Evolutionary conservation across 2,329 filamentous ascomycete species (phyloP).

Genomic region (Fusarium sp.): DNA sequence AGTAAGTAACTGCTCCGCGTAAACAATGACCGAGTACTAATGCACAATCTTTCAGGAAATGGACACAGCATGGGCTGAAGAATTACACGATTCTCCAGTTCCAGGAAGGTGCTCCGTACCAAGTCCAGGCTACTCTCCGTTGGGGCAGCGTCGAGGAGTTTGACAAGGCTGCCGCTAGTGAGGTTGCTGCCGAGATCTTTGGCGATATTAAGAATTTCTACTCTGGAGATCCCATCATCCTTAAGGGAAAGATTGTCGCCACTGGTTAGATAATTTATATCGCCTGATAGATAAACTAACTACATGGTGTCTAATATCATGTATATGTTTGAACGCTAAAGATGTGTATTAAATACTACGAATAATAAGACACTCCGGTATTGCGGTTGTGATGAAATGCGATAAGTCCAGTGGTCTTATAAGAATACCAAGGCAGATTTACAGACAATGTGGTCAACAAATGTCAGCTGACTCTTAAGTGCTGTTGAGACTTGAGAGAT

Average conservation of each 20-base stretch:
- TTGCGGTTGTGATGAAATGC: no score
- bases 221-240: slow-evolving; percentile 29
- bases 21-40: not conserved
- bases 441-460: no score
- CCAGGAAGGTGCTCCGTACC: slow-evolving; percentile 33
- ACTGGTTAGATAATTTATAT: not conserved
- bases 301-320: no score
- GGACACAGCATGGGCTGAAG: slow-evolving; percentile 37
- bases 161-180: slow-evolving; percentile 25
- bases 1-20: slow-evolving; percentile 26
- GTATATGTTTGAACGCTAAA: no score
- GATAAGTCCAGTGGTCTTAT: no score
- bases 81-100: slow-evolving; percentile 43
- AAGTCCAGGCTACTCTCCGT: slow-evolving; percentile 44
- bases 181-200: slow-evolving; percentile 27
- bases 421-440: no score
- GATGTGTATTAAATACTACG: no score
- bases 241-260: slow-evolving; percentile 40
- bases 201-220: slow-evolving; percentile 45
- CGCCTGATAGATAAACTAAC: not conserved
- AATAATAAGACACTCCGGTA: no score
- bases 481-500: not conserved
- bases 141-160: slow-evolving; percentile 41
- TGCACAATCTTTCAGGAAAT: slow-evolving; percentile 24
- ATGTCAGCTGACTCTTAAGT: not conserved